Evolutionary conservation across 306 rosid genomes (phyloP), one percentile per base, ranked within the genome.

Genomic region (Echinosophora koreensis): DNA sequence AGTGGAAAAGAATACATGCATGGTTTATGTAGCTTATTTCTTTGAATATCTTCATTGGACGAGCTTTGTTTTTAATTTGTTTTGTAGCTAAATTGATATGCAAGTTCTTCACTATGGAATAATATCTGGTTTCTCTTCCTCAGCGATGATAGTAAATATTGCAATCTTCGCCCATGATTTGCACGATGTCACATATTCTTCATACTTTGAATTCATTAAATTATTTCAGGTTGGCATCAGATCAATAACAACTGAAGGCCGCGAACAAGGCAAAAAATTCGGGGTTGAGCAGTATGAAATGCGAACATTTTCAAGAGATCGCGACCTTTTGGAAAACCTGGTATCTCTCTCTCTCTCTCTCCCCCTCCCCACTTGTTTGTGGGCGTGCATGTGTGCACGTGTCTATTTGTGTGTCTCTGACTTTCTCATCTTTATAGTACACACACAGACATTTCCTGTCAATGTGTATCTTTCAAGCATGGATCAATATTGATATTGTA

Each of bases 221-320:
- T 10, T 77, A 32, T 81, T 83, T 77, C 93, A 92, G 98, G 98
- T 91, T 28, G 99, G 98, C 69, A 79, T 95, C 77, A 87, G 98
- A 84, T 91, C 99, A 73, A 89, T 95, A 77, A 83, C 86, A 41
- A 8, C 73, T 12, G 99, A 92, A 92, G 99, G 99, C 54, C 95
- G 94, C 60, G 96, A 83, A 71, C 99, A 95, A 74, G 97, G 88
- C 70, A 88, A 95, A 81, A 88, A 66, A 49, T 95, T 89, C 77
- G 99, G 99, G 11, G 97, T 89, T 9, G 99, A 95, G 85, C 99
- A 89, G 77, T 91, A 81, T 84, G 99, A 95, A 86, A 95, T 95
- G 99, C 87, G 93, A 32, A 88, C 89, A 70, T 92, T 95, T 84
- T 92, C 94, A 46, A 88, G 82, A 82, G 99, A 95, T 84, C 90